Conservation (phyloP, 2,329 filamentous ascomycete genomes). For the Sporothrix brasiliensis region DNA sequence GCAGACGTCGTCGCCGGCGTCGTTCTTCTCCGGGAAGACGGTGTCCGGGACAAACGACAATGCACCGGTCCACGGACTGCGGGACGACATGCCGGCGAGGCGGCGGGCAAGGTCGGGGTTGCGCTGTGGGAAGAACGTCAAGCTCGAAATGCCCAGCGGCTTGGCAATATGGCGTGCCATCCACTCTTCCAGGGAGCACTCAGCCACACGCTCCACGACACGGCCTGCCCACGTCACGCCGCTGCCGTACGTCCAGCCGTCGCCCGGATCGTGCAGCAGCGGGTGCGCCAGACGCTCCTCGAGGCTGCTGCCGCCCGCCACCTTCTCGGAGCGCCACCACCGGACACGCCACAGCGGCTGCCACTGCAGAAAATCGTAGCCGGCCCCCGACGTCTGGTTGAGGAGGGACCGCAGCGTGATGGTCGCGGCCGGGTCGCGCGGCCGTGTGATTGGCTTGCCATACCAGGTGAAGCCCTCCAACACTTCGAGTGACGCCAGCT, state of each 20-base stretch:
- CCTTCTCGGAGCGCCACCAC: conserved; percentile 30
- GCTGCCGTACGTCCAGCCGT: conserved; percentile 41
- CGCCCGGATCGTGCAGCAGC: conserved; percentile 41
- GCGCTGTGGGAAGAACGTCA: conserved; percentile 39
- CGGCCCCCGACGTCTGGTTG: conserved; percentile 51
- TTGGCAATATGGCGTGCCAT: conserved; percentile 37
- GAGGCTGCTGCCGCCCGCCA: conserved; percentile 34
- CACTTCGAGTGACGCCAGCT: conserved; percentile 49
- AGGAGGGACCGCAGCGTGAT: conserved; percentile 54
- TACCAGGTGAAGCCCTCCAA: conserved; percentile 49
- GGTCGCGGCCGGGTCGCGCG: conserved; percentile 38
- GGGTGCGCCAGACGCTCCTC: conserved; percentile 38
- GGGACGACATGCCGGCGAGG: conserved; percentile 23
- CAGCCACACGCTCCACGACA: conserved; percentile 38
- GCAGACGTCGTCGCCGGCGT: conserved; percentile 28
- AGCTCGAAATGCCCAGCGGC: conserved; percentile 35
- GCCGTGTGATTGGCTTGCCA: conserved; percentile 42
- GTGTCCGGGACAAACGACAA: conserved; percentile 9
- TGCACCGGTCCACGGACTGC: conserved; percentile 21
- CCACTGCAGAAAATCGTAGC: conserved; percentile 46
- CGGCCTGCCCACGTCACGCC: conserved; percentile 41
- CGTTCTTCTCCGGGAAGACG: conserved; percentile 23
- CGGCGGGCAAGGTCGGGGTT: conserved; percentile 28
- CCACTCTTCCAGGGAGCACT: conserved; percentile 38
- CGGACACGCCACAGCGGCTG: conserved; percentile 33